phyloP scores from a whole-genome alignment of 352 stramenopile genomes.

The Blastocystis sp. region DNA sequence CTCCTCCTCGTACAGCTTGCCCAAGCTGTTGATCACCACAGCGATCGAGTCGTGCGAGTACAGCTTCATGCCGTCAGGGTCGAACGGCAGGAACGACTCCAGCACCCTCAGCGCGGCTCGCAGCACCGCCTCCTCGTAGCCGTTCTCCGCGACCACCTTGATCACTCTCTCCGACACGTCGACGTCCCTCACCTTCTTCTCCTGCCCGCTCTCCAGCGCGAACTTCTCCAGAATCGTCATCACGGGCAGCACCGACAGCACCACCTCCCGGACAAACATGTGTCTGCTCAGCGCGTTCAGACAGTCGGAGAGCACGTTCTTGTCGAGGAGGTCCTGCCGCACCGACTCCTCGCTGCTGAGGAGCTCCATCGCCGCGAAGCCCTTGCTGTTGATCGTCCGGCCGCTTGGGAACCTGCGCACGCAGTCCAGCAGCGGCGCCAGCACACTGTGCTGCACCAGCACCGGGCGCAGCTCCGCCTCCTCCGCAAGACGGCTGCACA shows the following conservation, averaged over 20 bases:
- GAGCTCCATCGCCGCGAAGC: slow-evolving; percentile 29
- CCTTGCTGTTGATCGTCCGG: slow-evolving; percentile 31
- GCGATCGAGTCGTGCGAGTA: slow-evolving; percentile 28
- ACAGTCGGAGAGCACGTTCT: slow-evolving; percentile 29
- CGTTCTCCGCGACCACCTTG: slow-evolving; percentile 41
- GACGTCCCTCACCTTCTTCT: background rate
- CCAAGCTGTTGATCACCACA: slow-evolving; percentile 46
- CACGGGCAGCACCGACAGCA: background rate
- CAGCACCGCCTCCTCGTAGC: slow-evolving; percentile 27
- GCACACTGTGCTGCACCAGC: background rate
- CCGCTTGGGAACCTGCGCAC: slow-evolving; percentile 33
- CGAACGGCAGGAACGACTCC: slow-evolving; percentile 45
- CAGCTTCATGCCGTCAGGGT: background rate
- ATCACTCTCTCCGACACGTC: slow-evolving; percentile 21
- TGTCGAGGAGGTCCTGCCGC: slow-evolving; percentile 4
- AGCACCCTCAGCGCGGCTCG: background rate
- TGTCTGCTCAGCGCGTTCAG: slow-evolving; percentile 25
- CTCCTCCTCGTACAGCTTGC: slow-evolving; percentile 47
- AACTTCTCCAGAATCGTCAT: slow-evolving; percentile 24
- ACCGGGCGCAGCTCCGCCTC: slow-evolving; percentile 12
- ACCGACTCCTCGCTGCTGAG: background rate
- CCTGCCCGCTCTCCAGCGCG: slow-evolving; percentile 10
- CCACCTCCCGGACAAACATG: background rate
- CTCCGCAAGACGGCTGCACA: slow-evolving; percentile 35
- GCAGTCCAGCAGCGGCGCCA: slow-evolving; percentile 1